These are phyloP conservation scores for Colletotrichum liriopes DNA, from an alignment of 2,329 filamentous ascomycete species.

Conservation along the genomic window DNA sequence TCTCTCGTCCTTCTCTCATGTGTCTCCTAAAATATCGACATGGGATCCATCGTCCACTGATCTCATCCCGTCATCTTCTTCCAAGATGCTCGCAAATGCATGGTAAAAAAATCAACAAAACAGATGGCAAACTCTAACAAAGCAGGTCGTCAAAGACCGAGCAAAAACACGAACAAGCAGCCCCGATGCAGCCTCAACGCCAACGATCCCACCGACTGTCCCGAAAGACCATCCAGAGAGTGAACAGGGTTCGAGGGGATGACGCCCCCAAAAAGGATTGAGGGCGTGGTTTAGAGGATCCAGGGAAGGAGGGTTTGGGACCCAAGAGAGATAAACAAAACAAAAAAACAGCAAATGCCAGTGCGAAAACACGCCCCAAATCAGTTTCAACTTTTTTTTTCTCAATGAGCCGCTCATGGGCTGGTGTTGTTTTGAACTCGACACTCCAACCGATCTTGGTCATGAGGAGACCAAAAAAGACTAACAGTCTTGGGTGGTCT, in stretches of 20 bases:
- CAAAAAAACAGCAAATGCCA: conserved; percentile 29
- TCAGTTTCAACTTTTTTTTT: conserved; percentile 40
- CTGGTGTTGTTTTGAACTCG: conserved; percentile 22
- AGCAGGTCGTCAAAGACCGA: conserved; percentile 17
- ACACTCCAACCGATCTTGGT: conserved; percentile 27
- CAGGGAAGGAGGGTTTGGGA: background rate
- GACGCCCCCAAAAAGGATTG: background rate
- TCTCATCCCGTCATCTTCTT: conserved; percentile 26
- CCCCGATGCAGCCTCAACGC: conserved; percentile 42
- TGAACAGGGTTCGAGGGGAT: background rate
- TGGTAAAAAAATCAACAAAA: conserved; percentile 21
- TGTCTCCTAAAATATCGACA: conserved; percentile 30
- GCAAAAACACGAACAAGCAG: conserved; percentile 21
- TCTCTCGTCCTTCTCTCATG: conserved; percentile 27
- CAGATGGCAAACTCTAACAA: conserved; percentile 30
- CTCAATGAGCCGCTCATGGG: conserved; percentile 31
- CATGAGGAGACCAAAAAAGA: conserved; percentile 15
- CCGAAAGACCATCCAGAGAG: conserved; percentile 8
- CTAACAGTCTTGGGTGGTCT: conserved; percentile 22
- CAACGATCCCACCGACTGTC: conserved; percentile 13
- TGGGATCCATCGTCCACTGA: conserved; percentile 4
- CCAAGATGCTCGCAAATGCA: conserved; percentile 38
- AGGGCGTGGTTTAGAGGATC: conserved; percentile 7
- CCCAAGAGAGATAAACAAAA: background rate
- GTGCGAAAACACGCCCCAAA: conserved; percentile 28